Base-by-base conservation (phyloP, 2,329 filamentous ascomycete species). In the Sarocladiaceae sp. region DNA sequence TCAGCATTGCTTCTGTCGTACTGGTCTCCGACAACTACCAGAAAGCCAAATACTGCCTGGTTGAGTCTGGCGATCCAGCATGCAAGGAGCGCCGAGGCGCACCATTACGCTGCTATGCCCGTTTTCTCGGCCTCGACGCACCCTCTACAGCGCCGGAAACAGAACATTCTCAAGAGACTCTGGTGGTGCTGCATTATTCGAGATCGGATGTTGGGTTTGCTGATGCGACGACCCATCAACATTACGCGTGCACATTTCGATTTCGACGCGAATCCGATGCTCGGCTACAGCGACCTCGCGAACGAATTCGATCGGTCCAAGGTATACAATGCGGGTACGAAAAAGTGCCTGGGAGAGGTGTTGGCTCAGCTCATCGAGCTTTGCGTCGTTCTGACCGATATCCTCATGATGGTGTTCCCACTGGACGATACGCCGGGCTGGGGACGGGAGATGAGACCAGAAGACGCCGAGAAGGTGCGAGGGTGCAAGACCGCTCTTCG, bases 101-200 rank as follows among this genome's bases (percentile, higher is more conserved):
- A 75, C 39, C 70, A 71, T 26, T 74, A 74, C 51, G 60, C 66
- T 0, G 62, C 64, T 4, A 68, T 63, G 57, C 69, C 59, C 15
- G 61, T 59, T 5, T 64, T 60, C 55, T 66, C 58, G 3, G 53
- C 59, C 3, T 51, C 56, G 5, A 61, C 60, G 10, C 63, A 66
- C 4, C 64, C 66, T 1, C 56, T 66, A 10, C 63, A 70, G 40
- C 57, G 64, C 10, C 66, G 67, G 55, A 69, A 70, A 54, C 65
- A 70, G 52, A 67, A 70, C 54, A 63, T 68, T 7, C 67, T 74
- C 28, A 80, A 79, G 60, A 66, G 76, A 2, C 61, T 81, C 7
- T 80, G 77, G 77, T 80, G 77, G 77, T 77, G 75, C 53, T 78
- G 77, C 53, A 66, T 80, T 36, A 66, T 80, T 4, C 73, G 78